Base-by-base conservation (phyloP, 345 rosid genomes). In the Raphanus raphanistrum region DNA sequence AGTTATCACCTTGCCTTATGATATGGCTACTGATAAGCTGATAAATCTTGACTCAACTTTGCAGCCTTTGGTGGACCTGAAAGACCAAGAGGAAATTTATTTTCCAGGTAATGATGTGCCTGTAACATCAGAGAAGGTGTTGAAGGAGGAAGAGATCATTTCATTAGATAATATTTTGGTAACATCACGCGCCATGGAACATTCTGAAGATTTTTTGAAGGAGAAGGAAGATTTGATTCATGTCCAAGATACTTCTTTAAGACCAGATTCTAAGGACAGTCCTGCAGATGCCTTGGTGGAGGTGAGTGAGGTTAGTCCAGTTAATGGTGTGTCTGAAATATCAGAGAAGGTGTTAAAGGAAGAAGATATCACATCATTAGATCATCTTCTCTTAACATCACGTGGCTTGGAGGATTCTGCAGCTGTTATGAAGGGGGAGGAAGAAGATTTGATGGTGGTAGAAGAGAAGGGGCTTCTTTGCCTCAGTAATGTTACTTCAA, bases 21-120 rank as follows among this genome's bases (percentile, higher is more conserved):
- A 81, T 76, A 58, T 68, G 55, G 75, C 79, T 60, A 74, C 83
- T 1, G 90, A 82, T 21, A 87, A 86, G 72, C 70, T 84, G 68
- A 83, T 85, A 29, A 85, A 85, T 52, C 83, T 72, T 35, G 70
- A 75, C 72, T 77, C 84, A 69, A 80, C 33, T 58, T 50, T 73
- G 55, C 25, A 73, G 78, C 70, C 81, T 72, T 50, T 35, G 70
- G 31, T 50, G 29, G 15, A 52, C 3, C 55, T 7, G 15, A 67
- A 79, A 52, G 66, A 50, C 36, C 60, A 2, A 52, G 71, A 29
- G 8, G 62, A 78, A 66, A 28, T 43, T 66, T 66, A 62, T 5
- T 45, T 68, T 50, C 64, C 71, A 45, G 43, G 27, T 48, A 35
- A 54, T 38, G 61, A 2, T 43, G 67, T 69, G 72, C 55, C 31